phyloP scores from a whole-genome alignment of 1,284 basidiomycete species.

The Moesziomyces globuligerus region DNA sequence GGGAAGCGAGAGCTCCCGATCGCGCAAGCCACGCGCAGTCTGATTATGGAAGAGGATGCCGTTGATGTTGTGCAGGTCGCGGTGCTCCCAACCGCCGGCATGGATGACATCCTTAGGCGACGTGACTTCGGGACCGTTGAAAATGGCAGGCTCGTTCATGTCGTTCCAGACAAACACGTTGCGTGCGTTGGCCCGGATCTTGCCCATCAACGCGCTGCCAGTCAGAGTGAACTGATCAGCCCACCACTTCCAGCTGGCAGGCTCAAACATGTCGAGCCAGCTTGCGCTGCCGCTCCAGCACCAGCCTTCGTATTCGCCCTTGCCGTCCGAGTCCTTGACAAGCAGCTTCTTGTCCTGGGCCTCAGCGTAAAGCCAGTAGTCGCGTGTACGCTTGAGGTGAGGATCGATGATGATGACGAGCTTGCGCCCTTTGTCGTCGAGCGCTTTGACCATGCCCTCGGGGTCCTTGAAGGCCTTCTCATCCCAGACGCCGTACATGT shows the following conservation, averaged over 20 bases:
- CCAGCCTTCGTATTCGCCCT: slow-evolving; percentile 91
- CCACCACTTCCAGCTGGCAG: slow-evolving; percentile 91
- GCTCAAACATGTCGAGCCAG: slow-evolving; percentile 98
- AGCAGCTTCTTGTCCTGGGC: slow-evolving; percentile 83
- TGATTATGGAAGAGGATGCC: slow-evolving; percentile 74
- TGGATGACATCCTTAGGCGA: slow-evolving; percentile 95
- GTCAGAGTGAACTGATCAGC: slow-evolving; percentile 53
- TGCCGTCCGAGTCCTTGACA: slow-evolving; percentile 80
- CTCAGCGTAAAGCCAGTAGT: slow-evolving; percentile 86
- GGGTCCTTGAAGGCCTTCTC: slow-evolving; percentile 91
- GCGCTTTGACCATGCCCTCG: slow-evolving; percentile 87
- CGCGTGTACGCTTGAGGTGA: slow-evolving; percentile 84
- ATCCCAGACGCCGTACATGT: slow-evolving; percentile 99
- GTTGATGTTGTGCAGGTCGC: slow-evolving; percentile 93
- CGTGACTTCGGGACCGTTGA: slow-evolving; percentile 97
- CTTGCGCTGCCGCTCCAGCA: slow-evolving; percentile 96
- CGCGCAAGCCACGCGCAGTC: slow-evolving; percentile 83
- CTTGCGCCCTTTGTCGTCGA: slow-evolving; percentile 87
- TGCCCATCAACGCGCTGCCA: slow-evolving; percentile 33
- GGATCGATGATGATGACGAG: slow-evolving; percentile 98
- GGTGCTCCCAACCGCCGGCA: slow-evolving; percentile 94
- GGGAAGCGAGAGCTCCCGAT: slow-evolving; percentile 74
- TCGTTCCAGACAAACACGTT: slow-evolving; percentile 96
- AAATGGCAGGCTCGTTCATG: slow-evolving; percentile 99
- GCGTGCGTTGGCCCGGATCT: slow-evolving; percentile 62